Base-by-base conservation (phyloP, 139 green algal genomes). In the Chlamydomonas incerta region DNA sequence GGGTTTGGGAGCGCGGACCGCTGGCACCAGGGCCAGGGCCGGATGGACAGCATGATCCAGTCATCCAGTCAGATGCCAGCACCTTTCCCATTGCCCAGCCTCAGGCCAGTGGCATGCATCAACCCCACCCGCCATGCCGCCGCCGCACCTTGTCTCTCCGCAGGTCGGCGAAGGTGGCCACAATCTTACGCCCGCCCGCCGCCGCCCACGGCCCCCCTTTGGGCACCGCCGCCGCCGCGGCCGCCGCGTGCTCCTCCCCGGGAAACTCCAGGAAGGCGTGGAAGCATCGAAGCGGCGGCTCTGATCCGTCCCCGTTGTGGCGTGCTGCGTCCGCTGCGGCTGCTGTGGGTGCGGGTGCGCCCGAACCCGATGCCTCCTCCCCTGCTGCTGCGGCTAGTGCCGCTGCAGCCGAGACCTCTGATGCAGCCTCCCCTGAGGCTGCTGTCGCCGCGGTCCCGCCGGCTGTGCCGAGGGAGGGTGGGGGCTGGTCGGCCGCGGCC, bases 201-300 rank as follows among this genome's bases (percentile, higher is more conserved):
- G 62, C 77, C 29, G 29, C 41, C 77, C 77, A 83, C n/a, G 77
- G 41, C 11, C 10, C 77, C 63, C 28, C 13, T 15, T 65, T 65
- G 6, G 77, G 77, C 77, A 83, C 77, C 29, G 77, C 77, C 17
- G 77, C 77, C 41, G 31, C 46, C 23, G 77, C 77, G 2, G 63
- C 77, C 29, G 77, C 77, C 8, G 77, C 77, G 18, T 83, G 63
- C 20, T 41, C 77, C 47, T 83, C 77, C 18, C 29, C 37, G 29
- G 65, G 63, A 21, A 83, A 83, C 1, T n/a, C 46, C 29, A 83
- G 47, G 65, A 74, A 83, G 63, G 77, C 77, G 47, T 83, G 77
- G 67, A 29, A 50, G 33, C 33, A 23, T 1, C 10, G 63, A 29
- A 35, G n/a, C 29, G 63, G n/a, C 26, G 24, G 14, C 26, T 31